Evolutionary conservation across 495 filamentous ascomycete species (phyloP).

Genomic region (Staphylotrichum longicolle): DNA sequence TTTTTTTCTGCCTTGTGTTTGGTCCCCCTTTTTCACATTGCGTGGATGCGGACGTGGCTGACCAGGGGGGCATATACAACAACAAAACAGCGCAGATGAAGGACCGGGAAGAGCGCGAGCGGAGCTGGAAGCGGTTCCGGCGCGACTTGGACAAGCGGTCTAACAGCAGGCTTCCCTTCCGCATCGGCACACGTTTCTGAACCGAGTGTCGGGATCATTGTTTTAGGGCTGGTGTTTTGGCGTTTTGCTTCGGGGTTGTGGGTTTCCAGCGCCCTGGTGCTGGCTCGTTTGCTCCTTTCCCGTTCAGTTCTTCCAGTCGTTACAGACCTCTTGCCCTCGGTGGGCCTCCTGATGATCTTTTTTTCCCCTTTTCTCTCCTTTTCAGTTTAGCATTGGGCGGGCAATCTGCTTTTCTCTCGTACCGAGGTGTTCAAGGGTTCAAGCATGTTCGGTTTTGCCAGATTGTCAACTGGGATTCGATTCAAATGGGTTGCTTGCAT

Average conservation of each 20-base stretch:
- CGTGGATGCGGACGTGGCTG: too few relatives aligned
- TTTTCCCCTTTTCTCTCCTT: neutral
- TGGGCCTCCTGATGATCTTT: slow-evolving; percentile 1
- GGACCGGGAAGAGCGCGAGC: slow-evolving; percentile 48
- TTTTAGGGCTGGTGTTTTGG: neutral
- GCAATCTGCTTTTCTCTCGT: slow-evolving; percentile 5
- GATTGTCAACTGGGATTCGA: neutral
- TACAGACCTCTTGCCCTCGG: slow-evolving; percentile 5
- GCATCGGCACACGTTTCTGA: slow-evolving; percentile 32
- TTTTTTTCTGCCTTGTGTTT: too few relatives aligned
- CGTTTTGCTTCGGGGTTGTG: neutral
- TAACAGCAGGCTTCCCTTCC: slow-evolving; percentile 33
- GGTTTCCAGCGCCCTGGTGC: neutral
- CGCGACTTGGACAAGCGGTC: slow-evolving; percentile 28
- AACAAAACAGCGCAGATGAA: slow-evolving; percentile 42
- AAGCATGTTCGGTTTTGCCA: slow-evolving; percentile 5
- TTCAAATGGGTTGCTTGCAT: neutral
- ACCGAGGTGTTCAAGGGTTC: neutral
- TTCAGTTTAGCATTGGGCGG: slow-evolving; percentile 16
- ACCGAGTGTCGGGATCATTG: too few relatives aligned
- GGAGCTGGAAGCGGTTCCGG: slow-evolving; percentile 47
- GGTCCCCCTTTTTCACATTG: too few relatives aligned
- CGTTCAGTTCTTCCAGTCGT: slow-evolving; percentile 7
- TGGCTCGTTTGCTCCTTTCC: neutral
- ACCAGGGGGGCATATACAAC: too few relatives aligned